Evolutionary conservation across 768 basidiomycete species (phyloP), one percentile per base, ranked within the genome.

Genomic region (Pulveroboletus sp.): DNA sequence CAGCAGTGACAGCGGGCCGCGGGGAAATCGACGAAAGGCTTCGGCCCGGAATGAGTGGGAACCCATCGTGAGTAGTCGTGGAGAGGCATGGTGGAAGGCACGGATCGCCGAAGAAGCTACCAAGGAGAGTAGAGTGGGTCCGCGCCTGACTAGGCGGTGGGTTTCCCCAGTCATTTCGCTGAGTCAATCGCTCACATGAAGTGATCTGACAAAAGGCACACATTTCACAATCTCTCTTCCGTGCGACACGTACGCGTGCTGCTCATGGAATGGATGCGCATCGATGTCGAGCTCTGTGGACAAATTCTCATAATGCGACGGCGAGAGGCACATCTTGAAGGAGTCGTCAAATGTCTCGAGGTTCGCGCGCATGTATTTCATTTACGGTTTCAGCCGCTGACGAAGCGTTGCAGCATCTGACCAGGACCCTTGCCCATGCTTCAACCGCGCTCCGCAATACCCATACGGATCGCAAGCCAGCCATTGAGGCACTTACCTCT

Each of bases 281-380:
- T 87, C 35, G 89, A 91, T 58, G 89, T 89, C 31, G 86, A 85
- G 58, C 73, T 91, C 14, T 84, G 84, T 59, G 86, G 85, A 5
- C 84, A 90, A 60, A 63, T 86, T 40, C 71, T 91, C 19, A 76
- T 85, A 55, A 80, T 89, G 80, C 71, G 70, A 29, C 71, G 88
- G 36, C 75, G 88, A 58, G 82, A 84, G 61, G 71, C 74, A 50
- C 87, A 90, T 63, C 70, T 91, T 30, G 72, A 70, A 46, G 84
- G 86, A 60, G 80, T 88, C 26, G 60, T 83, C 12, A 70, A 74
- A 16, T 82, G 80, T 57, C 72, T 88, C 29, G 71, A 79, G 61
- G 86, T 78, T 58, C 22, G 70, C 52, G 24, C 16, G 32, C 30
- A 37, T 13, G 23, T 47, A 35, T 60, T 60, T 47, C 36, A 43